A percentile compares a stretch with the other conserved stretches of the same genome.
These are phyloP conservation scores for Trichoderma lentiforme DNA, from an alignment of 2,329 filamentous ascomycete genomes.

Conservation along the genomic window DNA sequence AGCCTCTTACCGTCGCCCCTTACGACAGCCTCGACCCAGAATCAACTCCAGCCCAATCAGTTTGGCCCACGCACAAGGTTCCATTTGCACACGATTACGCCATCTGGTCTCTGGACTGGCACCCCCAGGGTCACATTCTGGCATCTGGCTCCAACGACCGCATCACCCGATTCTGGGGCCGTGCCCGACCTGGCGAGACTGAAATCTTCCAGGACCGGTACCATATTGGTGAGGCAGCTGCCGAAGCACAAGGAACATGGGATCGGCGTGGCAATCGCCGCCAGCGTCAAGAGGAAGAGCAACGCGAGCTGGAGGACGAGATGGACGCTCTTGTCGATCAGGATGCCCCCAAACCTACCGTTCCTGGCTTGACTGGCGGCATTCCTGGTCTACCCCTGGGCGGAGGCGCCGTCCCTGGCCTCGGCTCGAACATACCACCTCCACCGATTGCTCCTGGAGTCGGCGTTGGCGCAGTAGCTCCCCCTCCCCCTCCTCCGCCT, in stretches of 20 bases:
- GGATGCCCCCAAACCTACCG: slow-evolving; percentile 54
- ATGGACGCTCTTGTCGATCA: slow-evolving; percentile 91
- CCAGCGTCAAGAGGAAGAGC: slow-evolving; percentile 85
- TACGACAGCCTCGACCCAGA: slow-evolving; percentile 80
- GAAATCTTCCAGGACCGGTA: slow-evolving; percentile 85
- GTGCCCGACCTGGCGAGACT: slow-evolving; percentile 82
- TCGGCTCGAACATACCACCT: slow-evolving; percentile 44
- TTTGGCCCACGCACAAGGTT: slow-evolving; percentile 84
- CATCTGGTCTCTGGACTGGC: slow-evolving; percentile 98
- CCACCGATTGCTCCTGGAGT: slow-evolving; percentile 50
- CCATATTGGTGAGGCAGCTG: slow-evolving; percentile 90
- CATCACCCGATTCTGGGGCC: slow-evolving; percentile 95
- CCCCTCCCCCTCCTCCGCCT: slow-evolving; percentile 41
- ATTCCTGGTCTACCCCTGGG: slow-evolving; percentile 51
- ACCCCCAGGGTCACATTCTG: slow-evolving; percentile 91
- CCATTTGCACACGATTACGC: slow-evolving; percentile 89
- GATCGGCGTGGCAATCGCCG: slow-evolving; percentile 74
- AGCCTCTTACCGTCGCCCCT: slow-evolving; percentile 68
- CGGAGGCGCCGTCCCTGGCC: slow-evolving; percentile 38
- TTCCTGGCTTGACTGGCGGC: slow-evolving; percentile 44
- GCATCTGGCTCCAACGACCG: slow-evolving; percentile 95
- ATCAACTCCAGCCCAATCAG: slow-evolving; percentile 80
- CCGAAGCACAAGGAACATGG: slow-evolving; percentile 93
- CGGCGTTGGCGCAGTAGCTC: slow-evolving; percentile 39
- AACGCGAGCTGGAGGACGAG: slow-evolving; percentile 90